Percentiles rank a stretch among this genome's conserved stretches.
Conservation (phyloP, 441 rosid genomes). For the Eugenia klotzschiana region DNA sequence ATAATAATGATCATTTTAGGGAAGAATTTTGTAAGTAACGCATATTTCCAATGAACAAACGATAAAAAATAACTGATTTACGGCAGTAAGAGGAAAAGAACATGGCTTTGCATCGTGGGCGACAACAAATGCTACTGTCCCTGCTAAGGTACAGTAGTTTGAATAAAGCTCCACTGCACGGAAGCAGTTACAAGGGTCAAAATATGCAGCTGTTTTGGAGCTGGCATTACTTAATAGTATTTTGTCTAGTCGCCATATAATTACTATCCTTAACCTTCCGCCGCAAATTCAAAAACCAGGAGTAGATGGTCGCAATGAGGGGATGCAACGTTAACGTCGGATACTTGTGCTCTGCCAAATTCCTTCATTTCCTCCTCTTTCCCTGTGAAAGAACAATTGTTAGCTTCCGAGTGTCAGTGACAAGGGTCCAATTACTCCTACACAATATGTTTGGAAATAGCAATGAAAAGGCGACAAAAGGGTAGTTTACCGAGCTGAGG, state of each 20-base stretch:
- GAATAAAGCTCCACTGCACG: background rate
- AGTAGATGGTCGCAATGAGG: background rate
- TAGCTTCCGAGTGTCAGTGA: background rate
- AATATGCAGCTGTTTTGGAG: background rate
- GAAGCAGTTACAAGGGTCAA: background rate
- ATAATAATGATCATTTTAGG: background rate
- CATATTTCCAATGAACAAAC: background rate
- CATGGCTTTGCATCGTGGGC: background rate
- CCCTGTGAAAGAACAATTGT: constrained; percentile 32
- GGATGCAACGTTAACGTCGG: background rate
- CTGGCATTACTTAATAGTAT: background rate
- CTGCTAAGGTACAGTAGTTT: background rate
- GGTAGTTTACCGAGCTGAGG: constrained; percentile 33
- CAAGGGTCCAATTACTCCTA: background rate
- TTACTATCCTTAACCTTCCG: background rate
- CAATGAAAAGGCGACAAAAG: background rate
- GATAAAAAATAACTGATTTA: background rate
- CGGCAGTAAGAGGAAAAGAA: background rate
- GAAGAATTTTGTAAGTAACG: background rate
- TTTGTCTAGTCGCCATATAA: background rate
- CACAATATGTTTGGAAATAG: background rate
- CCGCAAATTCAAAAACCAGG: background rate
- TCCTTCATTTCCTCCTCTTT: constrained; percentile 60
- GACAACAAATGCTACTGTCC: background rate
- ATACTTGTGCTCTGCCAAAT: background rate